phyloP scores from a whole-genome alignment of 371 early-diverging fungal genomes.

The Mucor sp. region DNA sequence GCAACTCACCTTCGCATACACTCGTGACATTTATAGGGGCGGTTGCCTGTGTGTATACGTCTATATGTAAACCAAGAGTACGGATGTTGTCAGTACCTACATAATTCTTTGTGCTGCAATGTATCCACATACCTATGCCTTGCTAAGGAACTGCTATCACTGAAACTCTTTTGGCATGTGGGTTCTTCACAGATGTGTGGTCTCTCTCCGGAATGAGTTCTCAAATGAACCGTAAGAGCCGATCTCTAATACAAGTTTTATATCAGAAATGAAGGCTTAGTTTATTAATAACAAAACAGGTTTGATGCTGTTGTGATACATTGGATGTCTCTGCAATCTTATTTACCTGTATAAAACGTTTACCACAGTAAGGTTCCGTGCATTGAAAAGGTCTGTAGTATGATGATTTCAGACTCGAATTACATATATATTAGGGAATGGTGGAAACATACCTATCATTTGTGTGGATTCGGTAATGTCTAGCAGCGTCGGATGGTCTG shows the following conservation, averaged over 20 bases:
- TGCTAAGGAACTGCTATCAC: slow-evolving; percentile 63
- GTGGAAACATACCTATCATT: slow-evolving; percentile 49
- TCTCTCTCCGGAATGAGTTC: slow-evolving; percentile 81
- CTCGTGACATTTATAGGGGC: slow-evolving; percentile 63
- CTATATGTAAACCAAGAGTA: slow-evolving; percentile 13
- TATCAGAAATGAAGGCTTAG: slow-evolving; percentile 5
- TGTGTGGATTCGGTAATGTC: slow-evolving; percentile 79
- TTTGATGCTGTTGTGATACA: slow-evolving; percentile 4
- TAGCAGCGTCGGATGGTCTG: slow-evolving; percentile 70
- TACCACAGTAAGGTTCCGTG: slow-evolving; percentile 63
- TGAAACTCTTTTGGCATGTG: slow-evolving; percentile 63
- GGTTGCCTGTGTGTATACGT: slow-evolving; percentile 77
- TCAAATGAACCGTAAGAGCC: slow-evolving; percentile 74
- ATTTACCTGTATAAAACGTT: slow-evolving; percentile 78
- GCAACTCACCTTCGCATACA: slow-evolving; percentile 10
- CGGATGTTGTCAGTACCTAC: not conserved
- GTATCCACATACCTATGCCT: slow-evolving; percentile 38
- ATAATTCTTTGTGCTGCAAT: not conserved
- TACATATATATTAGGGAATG: not conserved
- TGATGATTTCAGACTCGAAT: not conserved
- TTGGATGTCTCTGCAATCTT: not conserved
- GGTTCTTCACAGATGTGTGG: slow-evolving; percentile 73
- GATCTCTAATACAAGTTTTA: slow-evolving; percentile 50
- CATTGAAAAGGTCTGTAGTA: slow-evolving; percentile 65
- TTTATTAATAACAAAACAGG: slow-evolving; percentile 4